Base-by-base conservation (phyloP, 441 rosid genomes). In the Iberis amara region DNA sequence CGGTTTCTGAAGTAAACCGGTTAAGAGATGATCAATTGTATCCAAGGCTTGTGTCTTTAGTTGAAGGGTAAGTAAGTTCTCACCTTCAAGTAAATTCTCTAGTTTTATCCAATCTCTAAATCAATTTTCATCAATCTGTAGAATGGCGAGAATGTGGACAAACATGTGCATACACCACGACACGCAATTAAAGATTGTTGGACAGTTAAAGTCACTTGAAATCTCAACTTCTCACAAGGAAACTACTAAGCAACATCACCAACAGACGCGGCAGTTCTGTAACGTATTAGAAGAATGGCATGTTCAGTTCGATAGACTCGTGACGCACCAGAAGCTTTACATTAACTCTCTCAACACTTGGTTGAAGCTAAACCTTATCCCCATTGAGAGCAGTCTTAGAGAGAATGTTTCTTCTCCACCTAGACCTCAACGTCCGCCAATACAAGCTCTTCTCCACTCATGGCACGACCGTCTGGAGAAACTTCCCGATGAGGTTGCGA, bases 101-200 rank as follows among this genome's bases (percentile, higher is more conserved):
- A n/a, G n/a, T 18, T 30, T 43, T 5, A 45, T 1, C 11, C 39
- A n/a, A 8, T 23, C 13, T 52, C 14, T 24, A 23, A 10, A 52
- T 31, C 42, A 21, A 24, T 13, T 13, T 43, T 32, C 15, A n/a
- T 52, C 6, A 7, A 42, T 32, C 27, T 69, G 57, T 59, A 82
- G 89, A 68, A 73, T 82, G 85, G 75, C 78, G 5, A 70, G 58
- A 36, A 82, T 82, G 89, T 82, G 83, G 89, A 68, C 58, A 47
- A 73, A 64, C 45, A 75, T 79, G 80, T 59, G 57, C 55, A 23
- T 42, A 35, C 83, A 79, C 47, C 89, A 82, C 23, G 65, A 77
- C 39, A 65, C 54, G 40, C 89, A 82, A 52, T 69, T 74, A 23
- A 31, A 42, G 55, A 73, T 78, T 35, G 84, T 74, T 13, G 47